Evolutionary conservation across 257 asterid genomes (phyloP), one percentile per base, ranked within the genome.

Genomic region (Jacaranda copaia): DNA sequence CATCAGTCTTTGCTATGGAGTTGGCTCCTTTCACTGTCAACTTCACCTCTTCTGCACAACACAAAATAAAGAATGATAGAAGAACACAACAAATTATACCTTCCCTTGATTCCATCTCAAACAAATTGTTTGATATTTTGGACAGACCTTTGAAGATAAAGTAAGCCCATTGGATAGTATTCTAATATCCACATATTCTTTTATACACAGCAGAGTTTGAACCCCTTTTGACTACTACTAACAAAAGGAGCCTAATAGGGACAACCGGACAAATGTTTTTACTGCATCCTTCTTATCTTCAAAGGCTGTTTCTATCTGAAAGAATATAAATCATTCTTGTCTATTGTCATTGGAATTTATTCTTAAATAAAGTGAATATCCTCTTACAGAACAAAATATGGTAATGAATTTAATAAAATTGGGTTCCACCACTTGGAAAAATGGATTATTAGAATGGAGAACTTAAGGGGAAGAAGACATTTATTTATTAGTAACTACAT

Each of bases 1-100:
- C 90, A 76, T 92, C 97, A 40, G 94, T 92, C 65, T 61, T 57
- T 2, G 91, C 97, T 11, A 89, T 84, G 81, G 89, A 53, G 42
- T 71, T 81, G 19, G 65, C 78, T 12, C 91, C 88, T 42, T 72
- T 73, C 57, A 89, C 89, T 67, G 49, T 75, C 74, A 92, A 15
- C 76, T 73, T 77, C 80, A 91, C 91, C 72, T 79, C 73, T n/a
- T 75, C 89, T 56, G 87, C 87, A 53, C 71, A 59, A 5, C 84
- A 77, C 70, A 79, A 62, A 59, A 81, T 72, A 45, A 82, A 56
- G 3, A 73, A 67, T 43, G 87, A 72, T 51, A 78, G n/a, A 69
- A 86, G 15, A 62, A 82, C 1, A 7, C 72, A 79, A 48, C 35
- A 78, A 52, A 83, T 5, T 11, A 68, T 0, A 55, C n/a, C 78